Conservation (phyloP, 2,329 filamentous ascomycete species). For the Fusarium protoensiforme region DNA sequence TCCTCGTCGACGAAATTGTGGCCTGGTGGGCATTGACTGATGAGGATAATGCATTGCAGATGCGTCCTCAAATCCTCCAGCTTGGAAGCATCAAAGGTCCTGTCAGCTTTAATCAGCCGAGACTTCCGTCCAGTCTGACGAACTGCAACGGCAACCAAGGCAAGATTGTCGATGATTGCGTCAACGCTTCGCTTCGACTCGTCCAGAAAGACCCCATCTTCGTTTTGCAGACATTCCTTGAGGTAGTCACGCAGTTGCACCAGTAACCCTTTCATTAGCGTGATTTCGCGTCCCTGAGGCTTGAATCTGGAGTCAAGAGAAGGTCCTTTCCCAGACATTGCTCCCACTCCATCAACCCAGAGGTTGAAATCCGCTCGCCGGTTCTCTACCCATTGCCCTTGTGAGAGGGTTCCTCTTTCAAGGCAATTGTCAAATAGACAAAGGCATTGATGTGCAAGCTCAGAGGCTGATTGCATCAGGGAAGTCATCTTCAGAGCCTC, state of each 20-base stretch:
- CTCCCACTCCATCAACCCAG: neutral
- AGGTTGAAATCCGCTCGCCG: neutral
- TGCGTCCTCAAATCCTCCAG: neutral
- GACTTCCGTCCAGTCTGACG: neutral
- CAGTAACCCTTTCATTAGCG: neutral
- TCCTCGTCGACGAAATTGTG: neutral
- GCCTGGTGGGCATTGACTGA: neutral
- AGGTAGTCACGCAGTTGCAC: neutral
- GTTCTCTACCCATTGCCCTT: neutral
- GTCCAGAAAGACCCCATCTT: neutral
- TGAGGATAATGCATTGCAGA: neutral
- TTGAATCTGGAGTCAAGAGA: neutral
- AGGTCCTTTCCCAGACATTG: neutral
- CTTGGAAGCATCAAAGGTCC: neutral
- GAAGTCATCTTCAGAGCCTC: neutral
- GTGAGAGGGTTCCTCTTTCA: neutral
- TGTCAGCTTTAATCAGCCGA: neutral
- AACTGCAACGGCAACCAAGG: neutral
- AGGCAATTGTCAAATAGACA: neutral
- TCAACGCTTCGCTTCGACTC: neutral
- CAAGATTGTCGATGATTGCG: neutral
- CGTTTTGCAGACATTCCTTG: neutral
- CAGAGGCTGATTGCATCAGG: fast-evolving
- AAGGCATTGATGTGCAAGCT: neutral
- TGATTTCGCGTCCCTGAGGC: neutral